These are phyloP conservation scores for Rhizopogon vesiculosus DNA, from an alignment of 768 basidiomycete genomes.

Conservation along the genomic window DNA sequence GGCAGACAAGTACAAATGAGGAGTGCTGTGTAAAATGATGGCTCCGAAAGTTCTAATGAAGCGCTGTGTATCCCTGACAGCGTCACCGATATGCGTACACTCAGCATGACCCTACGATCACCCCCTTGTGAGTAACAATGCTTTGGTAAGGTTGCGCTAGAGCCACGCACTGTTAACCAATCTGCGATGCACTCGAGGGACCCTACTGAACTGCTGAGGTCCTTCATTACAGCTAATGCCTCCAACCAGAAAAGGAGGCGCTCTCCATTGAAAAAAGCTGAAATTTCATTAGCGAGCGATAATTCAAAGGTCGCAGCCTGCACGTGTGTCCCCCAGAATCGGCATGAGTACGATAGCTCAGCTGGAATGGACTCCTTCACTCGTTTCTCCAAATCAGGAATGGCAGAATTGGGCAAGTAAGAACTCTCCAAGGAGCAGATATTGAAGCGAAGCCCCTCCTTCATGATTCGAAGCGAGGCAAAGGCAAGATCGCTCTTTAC, in stretches of 20 bases:
- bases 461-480: slow-evolving; percentile 6
- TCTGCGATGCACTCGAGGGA: not conserved
- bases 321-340: slow-evolving; percentile 14
- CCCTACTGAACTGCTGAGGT: not conserved
- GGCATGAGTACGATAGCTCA: slow-evolving; percentile 25
- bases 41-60: not conserved
- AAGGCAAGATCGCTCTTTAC: slow-evolving; percentile 15
- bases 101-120: no score
- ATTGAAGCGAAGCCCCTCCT: slow-evolving; percentile 7
- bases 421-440: slow-evolving; percentile 5
- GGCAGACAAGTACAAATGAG: slow-evolving; percentile 1
- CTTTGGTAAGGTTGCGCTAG: no score
- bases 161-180: no score
- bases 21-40: not conserved
- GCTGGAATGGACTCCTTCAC: slow-evolving; percentile 19
- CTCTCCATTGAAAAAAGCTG: not conserved
- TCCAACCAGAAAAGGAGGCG: slow-evolving; percentile 7
- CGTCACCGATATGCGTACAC: no score
- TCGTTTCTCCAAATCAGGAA: not conserved
- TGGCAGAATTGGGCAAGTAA: not conserved
- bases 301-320: not conserved
- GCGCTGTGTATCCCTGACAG: no score
- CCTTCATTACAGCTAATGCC: not conserved
- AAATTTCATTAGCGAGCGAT: not conserved
- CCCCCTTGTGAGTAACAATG: no score